Evolutionary conservation across 1,139 yeast genomes (phyloP), one percentile per base, ranked within the genome.

Genomic region (Lodderomyces jiufengensis): DNA sequence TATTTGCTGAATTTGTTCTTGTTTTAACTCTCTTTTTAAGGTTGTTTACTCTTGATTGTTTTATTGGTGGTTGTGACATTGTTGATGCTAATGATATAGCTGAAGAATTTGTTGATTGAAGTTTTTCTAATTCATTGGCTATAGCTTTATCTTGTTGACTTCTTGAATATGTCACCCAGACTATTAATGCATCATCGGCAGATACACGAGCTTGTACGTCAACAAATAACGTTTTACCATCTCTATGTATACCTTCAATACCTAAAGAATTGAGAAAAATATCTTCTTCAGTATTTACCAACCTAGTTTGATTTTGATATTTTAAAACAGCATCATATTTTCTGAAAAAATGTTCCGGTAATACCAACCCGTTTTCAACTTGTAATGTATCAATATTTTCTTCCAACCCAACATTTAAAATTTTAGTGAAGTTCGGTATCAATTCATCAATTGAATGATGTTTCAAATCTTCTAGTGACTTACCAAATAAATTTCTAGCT

Each of bases 131-230:
- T 33, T 60, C 63, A 12, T 50, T 52, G 3, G 57, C 36, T 7
- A 59, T 45, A 20, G 22, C 22, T 31, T 48, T 51, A 31, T 50
- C 52, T 9, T 46, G 37, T 20, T 55, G 43, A 31, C 56, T 58
- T 48, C 87, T 73, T 1, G 95, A 82, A 54, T 84, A 88, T 0
- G 96, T 86, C n/a, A 90, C 70, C 97, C 97, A 90, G 15, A 88
- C 57, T 3, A 86, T 80, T 43, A 75, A 72, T 4, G 79, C 67
- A 23, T 76, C 78, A 14, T 65, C 55, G 15, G 77, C 73, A 13
- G 85, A 69, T 4, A 86, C 86, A 41, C 97, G 70, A 32, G 88
- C 57, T 57, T 90, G 97, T 9, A 85, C 78, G 59, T 90, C 97
- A 29, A 90, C 71, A 40, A 68, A 73, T 8, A 88, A 59, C 1